A percentile compares a stretch with the other conserved stretches of the same genome.
Conservation (phyloP, 2,329 filamentous ascomycete species). For the Claviceps capensis region DNA sequence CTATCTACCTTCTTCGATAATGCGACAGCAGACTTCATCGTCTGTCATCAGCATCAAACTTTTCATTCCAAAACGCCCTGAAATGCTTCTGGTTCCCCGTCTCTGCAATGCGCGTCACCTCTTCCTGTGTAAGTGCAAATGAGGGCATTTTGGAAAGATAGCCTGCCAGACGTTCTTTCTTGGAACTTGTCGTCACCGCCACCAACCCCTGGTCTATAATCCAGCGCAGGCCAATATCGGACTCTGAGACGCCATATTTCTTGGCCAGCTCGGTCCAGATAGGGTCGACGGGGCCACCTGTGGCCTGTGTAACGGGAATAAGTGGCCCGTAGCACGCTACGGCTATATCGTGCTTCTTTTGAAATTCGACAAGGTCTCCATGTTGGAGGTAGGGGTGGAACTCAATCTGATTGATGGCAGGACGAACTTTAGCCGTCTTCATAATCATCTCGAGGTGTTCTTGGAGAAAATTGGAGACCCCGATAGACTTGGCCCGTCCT, state of each 20-base stretch:
- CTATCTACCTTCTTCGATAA: neutral
- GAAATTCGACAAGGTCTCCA: conserved; percentile 42
- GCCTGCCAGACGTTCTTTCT: conserved; percentile 40
- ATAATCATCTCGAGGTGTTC: conserved; percentile 42
- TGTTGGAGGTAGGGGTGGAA: conserved; percentile 65
- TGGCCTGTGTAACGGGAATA: conserved; percentile 31
- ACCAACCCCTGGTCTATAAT: conserved; percentile 45
- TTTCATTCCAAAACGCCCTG: conserved; percentile 42
- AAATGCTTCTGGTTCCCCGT: conserved; percentile 47
- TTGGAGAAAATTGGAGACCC: conserved; percentile 61
- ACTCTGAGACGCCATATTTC: conserved; percentile 44
- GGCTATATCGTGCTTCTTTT: conserved; percentile 42
- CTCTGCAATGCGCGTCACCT: conserved; percentile 42
- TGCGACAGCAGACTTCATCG: conserved; percentile 10
- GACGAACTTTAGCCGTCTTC: conserved; percentile 44
- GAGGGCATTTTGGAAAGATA: conserved; percentile 35
- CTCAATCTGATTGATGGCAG: conserved; percentile 71
- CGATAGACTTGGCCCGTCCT: conserved; percentile 55
- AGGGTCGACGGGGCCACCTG: conserved; percentile 38
- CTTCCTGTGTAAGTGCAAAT: conserved; percentile 46
- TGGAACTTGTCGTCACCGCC: conserved; percentile 45
- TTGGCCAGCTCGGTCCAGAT: conserved; percentile 35
- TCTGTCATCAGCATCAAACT: conserved; percentile 38
- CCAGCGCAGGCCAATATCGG: conserved; percentile 47
- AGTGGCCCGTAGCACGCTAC: conserved; percentile 43